phyloP scores from a whole-genome alignment of 805 yeast genomes.

The Suhomyces prunicola region DNA sequence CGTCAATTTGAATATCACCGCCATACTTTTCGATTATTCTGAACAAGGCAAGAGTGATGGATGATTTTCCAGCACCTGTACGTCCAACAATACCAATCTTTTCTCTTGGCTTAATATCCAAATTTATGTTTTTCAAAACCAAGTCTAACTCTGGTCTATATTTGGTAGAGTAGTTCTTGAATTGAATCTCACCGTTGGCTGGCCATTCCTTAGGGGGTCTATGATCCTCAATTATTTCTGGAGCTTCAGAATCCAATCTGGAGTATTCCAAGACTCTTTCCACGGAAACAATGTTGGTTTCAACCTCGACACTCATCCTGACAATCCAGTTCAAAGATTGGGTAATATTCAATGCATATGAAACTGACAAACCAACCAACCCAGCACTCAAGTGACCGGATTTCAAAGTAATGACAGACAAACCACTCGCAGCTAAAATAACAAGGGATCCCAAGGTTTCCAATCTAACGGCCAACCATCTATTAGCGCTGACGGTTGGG shows the following conservation, averaged over 20 bases:
- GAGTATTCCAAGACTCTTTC: slow-evolving; percentile 92
- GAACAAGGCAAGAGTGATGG: slow-evolving; percentile 42
- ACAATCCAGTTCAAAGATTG: slow-evolving; percentile 96
- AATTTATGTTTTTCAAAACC: slow-evolving; percentile 38
- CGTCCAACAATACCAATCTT: slow-evolving; percentile 46
- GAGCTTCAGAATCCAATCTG: slow-evolving; percentile 79
- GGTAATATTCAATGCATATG: slow-evolving; percentile 90
- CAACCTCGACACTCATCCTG: slow-evolving; percentile 98
- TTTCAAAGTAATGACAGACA: slow-evolving; percentile 67
- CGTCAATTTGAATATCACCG: slow-evolving; percentile 38
- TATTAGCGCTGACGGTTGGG: slow-evolving; percentile 87
- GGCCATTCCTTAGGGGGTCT: slow-evolving; percentile 56
- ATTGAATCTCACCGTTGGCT: slow-evolving; percentile 32
- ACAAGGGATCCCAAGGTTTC: slow-evolving; percentile 89
- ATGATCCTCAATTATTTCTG: slow-evolving; percentile 55
- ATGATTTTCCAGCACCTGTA: slow-evolving; percentile 47
- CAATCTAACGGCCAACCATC: slow-evolving; percentile 96
- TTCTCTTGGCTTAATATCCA: slow-evolving; percentile 36
- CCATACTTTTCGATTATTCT: slow-evolving; percentile 40
- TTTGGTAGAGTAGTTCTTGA: slow-evolving; percentile 37
- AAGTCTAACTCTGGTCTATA: slow-evolving; percentile 45
- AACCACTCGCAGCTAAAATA: slow-evolving; percentile 80
- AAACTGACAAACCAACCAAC: slow-evolving; percentile 87
- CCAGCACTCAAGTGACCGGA: slow-evolving; percentile 81
- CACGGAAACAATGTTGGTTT: slow-evolving; percentile 93